Evolutionary conservation across 2,329 filamentous ascomycete species (phyloP).

Genomic region (Blumeria graminis): DNA sequence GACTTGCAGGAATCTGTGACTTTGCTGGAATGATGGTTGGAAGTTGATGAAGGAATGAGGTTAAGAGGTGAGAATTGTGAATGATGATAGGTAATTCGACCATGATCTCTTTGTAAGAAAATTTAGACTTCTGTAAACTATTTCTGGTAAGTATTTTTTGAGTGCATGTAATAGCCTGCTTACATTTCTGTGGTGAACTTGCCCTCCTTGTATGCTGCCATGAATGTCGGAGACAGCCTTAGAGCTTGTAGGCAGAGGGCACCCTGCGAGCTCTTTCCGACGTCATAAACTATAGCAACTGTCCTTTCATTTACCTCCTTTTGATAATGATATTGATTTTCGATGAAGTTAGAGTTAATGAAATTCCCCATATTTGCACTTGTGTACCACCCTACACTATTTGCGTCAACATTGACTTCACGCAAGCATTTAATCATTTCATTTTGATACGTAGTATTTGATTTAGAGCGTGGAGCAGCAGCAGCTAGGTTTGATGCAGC

Average conservation of each 20-base stretch:
- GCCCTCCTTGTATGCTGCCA: slow-evolving; percentile 75
- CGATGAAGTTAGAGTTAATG: slow-evolving; percentile 78
- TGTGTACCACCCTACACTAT: slow-evolving; percentile 96
- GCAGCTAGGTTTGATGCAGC: slow-evolving; percentile 51
- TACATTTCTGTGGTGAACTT: slow-evolving; percentile 96
- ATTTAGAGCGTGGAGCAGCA: slow-evolving; percentile 75
- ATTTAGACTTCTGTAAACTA: slow-evolving; percentile 81
- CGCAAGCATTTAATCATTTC: slow-evolving; percentile 95
- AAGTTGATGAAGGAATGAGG: slow-evolving; percentile 81
- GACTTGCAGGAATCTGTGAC: slow-evolving; percentile 52
- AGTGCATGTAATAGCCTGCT: slow-evolving; percentile 14
- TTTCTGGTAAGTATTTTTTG: slow-evolving; percentile 4
- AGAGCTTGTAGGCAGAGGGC: slow-evolving; percentile 76
- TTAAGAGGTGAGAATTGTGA: slow-evolving; percentile 95
- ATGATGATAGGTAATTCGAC: slow-evolving; percentile 71
- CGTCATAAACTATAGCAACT: slow-evolving; percentile 79
- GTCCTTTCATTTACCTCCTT: slow-evolving; percentile 70
- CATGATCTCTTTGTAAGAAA: slow-evolving; percentile 84
- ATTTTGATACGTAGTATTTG: slow-evolving; percentile 66
- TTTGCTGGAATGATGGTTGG: slow-evolving; percentile 42
- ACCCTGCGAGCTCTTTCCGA: slow-evolving; percentile 83
- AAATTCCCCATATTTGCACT: slow-evolving; percentile 98
- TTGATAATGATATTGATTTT: slow-evolving; percentile 97
- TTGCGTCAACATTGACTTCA: slow-evolving; percentile 95
- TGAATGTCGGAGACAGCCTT: slow-evolving; percentile 66